Base-by-base conservation (phyloP, 768 basidiomycete species). In the Paxillus ammoniavirescens region DNA sequence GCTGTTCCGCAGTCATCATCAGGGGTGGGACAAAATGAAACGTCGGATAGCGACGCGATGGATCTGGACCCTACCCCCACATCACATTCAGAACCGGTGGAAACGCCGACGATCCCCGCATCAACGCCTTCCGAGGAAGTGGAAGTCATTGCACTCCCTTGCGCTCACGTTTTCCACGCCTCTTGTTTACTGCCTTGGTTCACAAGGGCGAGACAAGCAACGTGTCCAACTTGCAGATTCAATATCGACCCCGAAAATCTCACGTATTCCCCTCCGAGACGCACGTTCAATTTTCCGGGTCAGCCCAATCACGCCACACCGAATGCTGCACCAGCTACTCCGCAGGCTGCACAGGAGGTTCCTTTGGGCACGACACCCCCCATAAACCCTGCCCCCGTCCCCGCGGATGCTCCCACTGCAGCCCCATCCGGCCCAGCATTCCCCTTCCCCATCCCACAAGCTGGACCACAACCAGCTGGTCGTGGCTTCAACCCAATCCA, bases 141-240 rank as follows among this genome's bases (percentile, higher is more conserved):
- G 23, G 79, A 73, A 61, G 79, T 91, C 46, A 82, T 91, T 35
- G 73, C 82, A 3, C 78, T 92, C 8, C 90, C 90, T 4, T 92
- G 90, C 63, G 82, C 88, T 8, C 90, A 92, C 66, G 82, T 89
- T 48, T 92, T 91, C 73, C 90, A 92, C 59, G 80, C 87, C 1
- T 75, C 82, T 0, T 92, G 90, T 68, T 79, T 92, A 35, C 65
- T 87, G 9, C 90, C 90, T 1, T 92, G 90, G 90, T 92, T 92
- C 67, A 82, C 89, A 3, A 76, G 87, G 53, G 86, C 89, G 10
- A 78, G 76, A 41, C 86, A 87, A 58, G 91, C 90, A 17, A 91
- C 90, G 2, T 92, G 90, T 59, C 90, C 90, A 0, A 88, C 87
- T 0, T 92, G 90, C 69, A 74, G 90, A 57, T 92, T 92, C 61